Conservation (phyloP, 1,284 basidiomycete species). For the Meripilus lineatus region DNA sequence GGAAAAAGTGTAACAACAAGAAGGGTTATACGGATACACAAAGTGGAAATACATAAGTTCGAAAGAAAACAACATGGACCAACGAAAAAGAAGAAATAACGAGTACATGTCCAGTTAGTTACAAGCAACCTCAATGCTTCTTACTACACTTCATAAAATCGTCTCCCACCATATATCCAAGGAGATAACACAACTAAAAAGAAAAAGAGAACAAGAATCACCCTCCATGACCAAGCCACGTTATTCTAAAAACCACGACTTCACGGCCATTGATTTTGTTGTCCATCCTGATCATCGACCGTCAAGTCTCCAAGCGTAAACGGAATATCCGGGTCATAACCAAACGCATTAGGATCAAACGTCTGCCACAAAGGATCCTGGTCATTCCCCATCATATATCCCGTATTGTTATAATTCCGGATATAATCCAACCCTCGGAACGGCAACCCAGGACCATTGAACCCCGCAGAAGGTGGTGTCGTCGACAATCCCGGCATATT, state of each 20-base stretch:
- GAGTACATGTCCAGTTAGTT: background rate
- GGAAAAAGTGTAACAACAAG: background rate
- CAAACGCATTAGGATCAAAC: slow-evolving; percentile 68
- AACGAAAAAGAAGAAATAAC: background rate
- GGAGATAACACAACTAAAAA: background rate
- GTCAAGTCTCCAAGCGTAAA: slow-evolving; percentile 47
- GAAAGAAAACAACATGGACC: background rate
- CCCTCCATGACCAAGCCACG: no score
- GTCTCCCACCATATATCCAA: no score
- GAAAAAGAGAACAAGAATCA: background rate
- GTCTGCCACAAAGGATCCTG: slow-evolving; percentile 69
- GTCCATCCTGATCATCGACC: slow-evolving; percentile 16
- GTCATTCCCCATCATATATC: slow-evolving; percentile 36
- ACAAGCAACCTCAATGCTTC: background rate
- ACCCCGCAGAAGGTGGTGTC: slow-evolving; percentile 54
- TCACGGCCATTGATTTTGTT: slow-evolving; percentile 3
- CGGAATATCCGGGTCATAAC: slow-evolving; percentile 67
- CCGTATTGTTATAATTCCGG: slow-evolving; percentile 51
- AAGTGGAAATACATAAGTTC: background rate
- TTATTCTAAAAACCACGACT: background rate
- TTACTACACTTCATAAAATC: no score
- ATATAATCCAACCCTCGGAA: slow-evolving; percentile 78
- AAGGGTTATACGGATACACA: background rate
- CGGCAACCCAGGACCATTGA: slow-evolving; percentile 65
- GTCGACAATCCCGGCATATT: slow-evolving; percentile 49